Conservation (phyloP, 257 asterid species). For the Solanum bulbocastanum region DNA sequence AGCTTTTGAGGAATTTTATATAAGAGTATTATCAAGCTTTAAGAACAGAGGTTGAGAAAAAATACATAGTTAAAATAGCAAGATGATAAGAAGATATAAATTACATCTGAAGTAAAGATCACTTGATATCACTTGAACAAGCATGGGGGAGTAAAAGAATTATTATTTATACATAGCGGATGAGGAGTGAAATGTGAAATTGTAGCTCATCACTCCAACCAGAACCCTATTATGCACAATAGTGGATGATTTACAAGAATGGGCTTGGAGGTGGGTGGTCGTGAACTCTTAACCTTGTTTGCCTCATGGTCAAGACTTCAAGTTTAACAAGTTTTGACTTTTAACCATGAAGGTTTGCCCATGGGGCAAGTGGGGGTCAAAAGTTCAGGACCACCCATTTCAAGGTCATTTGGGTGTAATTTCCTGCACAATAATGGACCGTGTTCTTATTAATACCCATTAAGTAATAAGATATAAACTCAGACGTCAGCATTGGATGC, state of each 20-base stretch:
- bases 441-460: background rate
- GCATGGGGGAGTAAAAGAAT: background rate
- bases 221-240: background rate
- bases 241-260: background rate
- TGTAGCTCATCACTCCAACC: background rate
- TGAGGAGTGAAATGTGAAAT: background rate
- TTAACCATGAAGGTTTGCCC: background rate
- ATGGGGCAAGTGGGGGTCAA: background rate
- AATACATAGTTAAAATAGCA: background rate
- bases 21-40: background rate
- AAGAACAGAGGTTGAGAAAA: background rate
- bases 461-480: background rate
- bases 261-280: background rate
- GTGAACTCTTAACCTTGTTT: background rate
- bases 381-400: background rate
- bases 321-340: background rate
- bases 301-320: background rate
- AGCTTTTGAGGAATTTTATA: background rate
- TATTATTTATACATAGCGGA: background rate
- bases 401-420: background rate
- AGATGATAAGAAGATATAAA: background rate
- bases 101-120: background rate
- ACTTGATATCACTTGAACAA: background rate
- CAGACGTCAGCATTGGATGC: background rate
- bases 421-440: background rate